Percentiles rank a stretch among this genome's conserved stretches.
Conservation (phyloP, 768 basidiomycete genomes). For the Xanthoconium purpureum region DNA sequence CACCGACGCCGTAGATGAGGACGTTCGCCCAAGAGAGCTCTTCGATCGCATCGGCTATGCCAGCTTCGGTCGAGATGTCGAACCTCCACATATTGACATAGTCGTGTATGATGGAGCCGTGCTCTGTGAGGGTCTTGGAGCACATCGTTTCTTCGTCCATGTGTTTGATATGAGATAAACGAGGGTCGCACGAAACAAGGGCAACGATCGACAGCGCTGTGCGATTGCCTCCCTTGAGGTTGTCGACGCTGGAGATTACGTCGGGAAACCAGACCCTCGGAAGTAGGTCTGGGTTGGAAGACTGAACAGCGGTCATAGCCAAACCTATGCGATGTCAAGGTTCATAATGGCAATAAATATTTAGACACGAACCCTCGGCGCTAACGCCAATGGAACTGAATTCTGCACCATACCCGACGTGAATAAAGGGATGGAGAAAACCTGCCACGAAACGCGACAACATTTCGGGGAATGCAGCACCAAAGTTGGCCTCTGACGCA, state of each 20-base stretch:
- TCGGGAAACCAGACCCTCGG: conserved; percentile 25
- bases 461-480: conserved; percentile 37
- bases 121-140: conserved; percentile 25
- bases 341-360: conserved; percentile 37
- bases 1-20: conserved; percentile 60
- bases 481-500: conserved; percentile 44
- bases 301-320: conserved; percentile 44
- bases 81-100: conserved; percentile 48
- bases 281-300: conserved; percentile 14
- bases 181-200: conserved; percentile 50
- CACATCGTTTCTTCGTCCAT: conserved; percentile 32
- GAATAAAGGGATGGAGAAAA: conserved; percentile 63
- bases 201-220: conserved; percentile 49
- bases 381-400: conserved; percentile 57
- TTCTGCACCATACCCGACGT: conserved; percentile 60
- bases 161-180: conserved; percentile 25
- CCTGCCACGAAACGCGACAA: conserved; percentile 54
- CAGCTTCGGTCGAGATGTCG: conserved; percentile 33
- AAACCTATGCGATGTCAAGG: conserved; percentile 42
- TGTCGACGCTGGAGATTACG: conserved; percentile 10
- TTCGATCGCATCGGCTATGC: conserved; percentile 52
- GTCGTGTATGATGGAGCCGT: conserved; percentile 37
- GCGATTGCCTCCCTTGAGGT: conserved; percentile 11
- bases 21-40: conserved; percentile 57
- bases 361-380: conserved; percentile 50